A percentile compares a stretch with the other conserved stretches of the same genome.
Conservation (phyloP, 148 eudicot species). For the Simmondsia chinensis region DNA sequence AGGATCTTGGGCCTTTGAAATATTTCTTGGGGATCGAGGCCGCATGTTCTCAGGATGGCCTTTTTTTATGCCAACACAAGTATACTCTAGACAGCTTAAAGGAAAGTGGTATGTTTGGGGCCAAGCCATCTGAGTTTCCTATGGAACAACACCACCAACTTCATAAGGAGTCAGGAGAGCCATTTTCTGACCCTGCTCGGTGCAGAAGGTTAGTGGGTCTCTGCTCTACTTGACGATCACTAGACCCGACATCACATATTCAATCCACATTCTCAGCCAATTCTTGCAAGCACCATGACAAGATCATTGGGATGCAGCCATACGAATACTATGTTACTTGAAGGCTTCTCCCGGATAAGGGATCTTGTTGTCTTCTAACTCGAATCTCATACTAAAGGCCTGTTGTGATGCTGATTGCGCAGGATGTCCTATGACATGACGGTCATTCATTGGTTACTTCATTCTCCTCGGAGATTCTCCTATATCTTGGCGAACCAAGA, state of each 20-base stretch:
- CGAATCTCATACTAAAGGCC: background rate
- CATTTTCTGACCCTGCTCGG: background rate
- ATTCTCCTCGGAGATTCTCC: background rate
- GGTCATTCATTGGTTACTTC: background rate
- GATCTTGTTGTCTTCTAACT: background rate
- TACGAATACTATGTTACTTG: background rate
- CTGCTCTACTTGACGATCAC: background rate
- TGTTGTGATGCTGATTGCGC: constrained; percentile 1
- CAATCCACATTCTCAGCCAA: background rate
- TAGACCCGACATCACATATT: background rate
- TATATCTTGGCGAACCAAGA: background rate
- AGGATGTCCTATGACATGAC: background rate
- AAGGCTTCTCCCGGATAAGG: background rate
- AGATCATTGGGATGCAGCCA: background rate
- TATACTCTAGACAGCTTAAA: background rate
- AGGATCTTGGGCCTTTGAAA: background rate
- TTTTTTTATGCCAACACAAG: background rate
- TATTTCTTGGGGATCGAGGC: background rate
- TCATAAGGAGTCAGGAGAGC: background rate
- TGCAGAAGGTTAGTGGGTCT: background rate
- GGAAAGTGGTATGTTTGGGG: background rate
- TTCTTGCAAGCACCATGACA: background rate
- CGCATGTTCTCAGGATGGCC: background rate
- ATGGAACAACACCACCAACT: background rate
- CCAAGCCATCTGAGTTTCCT: background rate